phyloP scores from a whole-genome alignment of 352 stramenopile species.

The Bremia lactucae region DNA sequence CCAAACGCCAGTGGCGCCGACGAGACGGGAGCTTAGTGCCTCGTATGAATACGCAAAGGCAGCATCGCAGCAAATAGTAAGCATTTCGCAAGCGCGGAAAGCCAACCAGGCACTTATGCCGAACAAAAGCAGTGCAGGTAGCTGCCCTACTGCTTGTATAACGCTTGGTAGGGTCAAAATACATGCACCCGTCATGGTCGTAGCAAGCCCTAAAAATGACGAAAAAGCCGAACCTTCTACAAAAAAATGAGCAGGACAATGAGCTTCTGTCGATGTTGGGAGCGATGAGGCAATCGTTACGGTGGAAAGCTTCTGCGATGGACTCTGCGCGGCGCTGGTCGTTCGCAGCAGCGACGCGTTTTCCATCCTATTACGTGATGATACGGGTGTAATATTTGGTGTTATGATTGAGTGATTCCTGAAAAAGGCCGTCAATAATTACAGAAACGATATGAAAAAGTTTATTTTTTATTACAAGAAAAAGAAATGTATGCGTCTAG shows the following conservation, averaged over 20 bases:
- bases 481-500: too few species aligned
- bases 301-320: constrained; percentile 10
- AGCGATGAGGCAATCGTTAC: neutral
- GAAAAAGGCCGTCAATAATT: too few species aligned
- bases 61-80: constrained; percentile 52
- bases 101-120: constrained; percentile 41
- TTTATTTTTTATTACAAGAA: too few species aligned
- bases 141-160: constrained; percentile 44
- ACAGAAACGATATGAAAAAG: too few species aligned
- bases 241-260: constrained; percentile 19
- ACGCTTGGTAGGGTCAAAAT: constrained; percentile 66
- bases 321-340: constrained; percentile 16
- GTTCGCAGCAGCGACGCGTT: constrained; percentile 25
- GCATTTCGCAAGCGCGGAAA: constrained; percentile 65
- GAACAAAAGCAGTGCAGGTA: constrained; percentile 44
- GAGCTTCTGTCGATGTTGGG: neutral
- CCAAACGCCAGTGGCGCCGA: constrained; percentile 57
- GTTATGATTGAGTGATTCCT: too few species aligned
- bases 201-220: constrained; percentile 66
- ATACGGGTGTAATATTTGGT: too few species aligned
- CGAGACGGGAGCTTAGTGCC: constrained; percentile 65
- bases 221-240: constrained; percentile 54
- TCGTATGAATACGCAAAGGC: constrained; percentile 69
- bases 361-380: too few species aligned
- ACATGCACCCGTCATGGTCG: constrained; percentile 77